Evolutionary conservation across 768 basidiomycete species (phyloP), one percentile per base, ranked within the genome.

Genomic region (Coprinopsis sp.): DNA sequence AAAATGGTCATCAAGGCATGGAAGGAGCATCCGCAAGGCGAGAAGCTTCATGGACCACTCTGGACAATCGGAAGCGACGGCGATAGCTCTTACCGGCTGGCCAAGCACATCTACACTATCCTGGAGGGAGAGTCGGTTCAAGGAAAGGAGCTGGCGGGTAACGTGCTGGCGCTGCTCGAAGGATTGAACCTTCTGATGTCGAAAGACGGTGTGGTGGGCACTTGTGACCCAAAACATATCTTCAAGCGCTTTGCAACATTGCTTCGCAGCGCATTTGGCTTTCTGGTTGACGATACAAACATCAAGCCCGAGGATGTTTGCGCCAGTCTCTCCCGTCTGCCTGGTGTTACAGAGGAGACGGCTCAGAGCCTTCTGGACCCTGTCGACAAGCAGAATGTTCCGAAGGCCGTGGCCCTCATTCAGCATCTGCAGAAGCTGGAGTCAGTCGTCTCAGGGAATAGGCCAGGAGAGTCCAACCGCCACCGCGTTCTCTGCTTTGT

Each of bases 221-320:
- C 54, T 18, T 56, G 51, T 45, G 59, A 58, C 45, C 55, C 49
- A 7, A 62, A 60, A 38, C 58, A 62, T 44, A 47, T 62, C 8
- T 33, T 51, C 29, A 62, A 62, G 44, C 48, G 56, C 11, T 52
- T 55, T 52, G 60, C 50, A 31, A 56, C 58, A 37, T 39, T 56
- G 8, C 28, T 56, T 18, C 43, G 55, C 4, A 46, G 34, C 28
- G 22, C 25, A 8, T 2, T 30, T 18, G 58, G 54, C n/a, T 38
- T 57, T 24, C 5, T 44, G 22, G 33, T 57, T 41, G 21, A 23
- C 36, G 48, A 53, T 29, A 47, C 47, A 14, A 22, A 39, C 21
- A 30, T 55, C 11, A 27, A 18, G 18, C 33, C 51, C 6, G 34
- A 37, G 19, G 27, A 51, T 45, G 21, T 53, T 27, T 30, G 29